Conservation (phyloP, 2,329 filamentous ascomycete genomes). For the Fusarium circinatum region DNA sequence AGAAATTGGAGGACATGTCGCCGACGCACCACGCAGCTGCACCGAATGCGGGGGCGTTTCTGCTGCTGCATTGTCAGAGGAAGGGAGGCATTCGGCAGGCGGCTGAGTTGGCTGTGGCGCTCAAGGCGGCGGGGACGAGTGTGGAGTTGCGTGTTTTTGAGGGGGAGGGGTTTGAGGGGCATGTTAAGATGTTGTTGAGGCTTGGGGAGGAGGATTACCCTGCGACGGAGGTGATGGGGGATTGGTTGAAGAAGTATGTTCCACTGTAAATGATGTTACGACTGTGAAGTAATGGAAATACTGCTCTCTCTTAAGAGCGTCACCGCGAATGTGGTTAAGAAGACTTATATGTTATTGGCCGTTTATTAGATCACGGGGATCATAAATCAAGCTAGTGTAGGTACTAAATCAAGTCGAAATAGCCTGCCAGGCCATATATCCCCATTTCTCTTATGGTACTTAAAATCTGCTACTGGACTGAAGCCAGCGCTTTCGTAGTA, state of each 20-base stretch:
- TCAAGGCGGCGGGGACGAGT: neutral
- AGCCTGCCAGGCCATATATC: neutral
- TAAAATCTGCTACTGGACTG: neutral
- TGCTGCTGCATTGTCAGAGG: neutral
- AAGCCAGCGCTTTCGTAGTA: neutral
- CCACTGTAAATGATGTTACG: neutral
- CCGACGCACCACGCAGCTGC: neutral
- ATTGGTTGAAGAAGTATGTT: neutral
- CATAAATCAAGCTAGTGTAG: fast-evolving
- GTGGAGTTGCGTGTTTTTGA: constrained; percentile 4
- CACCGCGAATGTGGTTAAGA: fast-evolving
- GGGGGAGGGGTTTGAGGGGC: constrained; percentile 6
- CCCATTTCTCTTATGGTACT: neutral
- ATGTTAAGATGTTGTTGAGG: neutral
- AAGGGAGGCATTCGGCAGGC: constrained; percentile 1
- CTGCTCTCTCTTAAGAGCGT: neutral
- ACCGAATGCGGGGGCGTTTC: neutral
- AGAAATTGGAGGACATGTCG: neutral
- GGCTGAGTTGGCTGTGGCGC: neutral
- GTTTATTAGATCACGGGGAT: fast-evolving
- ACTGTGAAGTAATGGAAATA: neutral
- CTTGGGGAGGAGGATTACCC: neutral
- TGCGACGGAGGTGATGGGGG: neutral
- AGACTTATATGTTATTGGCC: fast-evolving
- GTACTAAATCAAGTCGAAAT: neutral